These are phyloP conservation scores for Mrakia blollopis DNA, from an alignment of 768 basidiomycete genomes.

Conservation along the genomic window DNA sequence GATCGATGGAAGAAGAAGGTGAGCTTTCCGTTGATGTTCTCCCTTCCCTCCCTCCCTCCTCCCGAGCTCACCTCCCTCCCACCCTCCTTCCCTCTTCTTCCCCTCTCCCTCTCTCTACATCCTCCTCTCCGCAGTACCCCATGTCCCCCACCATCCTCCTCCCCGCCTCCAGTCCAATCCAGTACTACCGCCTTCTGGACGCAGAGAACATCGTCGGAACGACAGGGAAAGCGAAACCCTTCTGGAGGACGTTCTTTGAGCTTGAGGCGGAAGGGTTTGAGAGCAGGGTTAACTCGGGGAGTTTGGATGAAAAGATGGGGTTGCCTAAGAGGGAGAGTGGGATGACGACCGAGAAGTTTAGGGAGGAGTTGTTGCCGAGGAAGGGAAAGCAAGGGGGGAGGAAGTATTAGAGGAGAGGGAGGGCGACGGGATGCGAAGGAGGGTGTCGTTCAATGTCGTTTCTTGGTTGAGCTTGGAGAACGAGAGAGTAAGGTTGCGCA, in stretches of 20 bases:
- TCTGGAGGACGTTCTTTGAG: constrained; percentile 30
- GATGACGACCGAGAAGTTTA: background rate
- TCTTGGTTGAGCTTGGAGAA: too few relatives aligned
- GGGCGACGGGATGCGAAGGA: background rate
- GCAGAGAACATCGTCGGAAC: constrained; percentile 13
- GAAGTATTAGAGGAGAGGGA: background rate
- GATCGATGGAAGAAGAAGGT: constrained; percentile 11
- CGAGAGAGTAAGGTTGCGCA: too few relatives aligned
- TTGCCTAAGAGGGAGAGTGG: background rate
- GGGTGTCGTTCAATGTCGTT: too few relatives aligned
- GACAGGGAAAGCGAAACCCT: constrained; percentile 23
- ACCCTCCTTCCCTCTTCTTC: background rate
- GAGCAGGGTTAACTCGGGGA: constrained; percentile 21
- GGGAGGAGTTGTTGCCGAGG: background rate
- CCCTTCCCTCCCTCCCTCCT: background rate
- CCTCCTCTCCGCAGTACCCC: constrained; percentile 21
- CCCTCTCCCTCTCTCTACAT: background rate
- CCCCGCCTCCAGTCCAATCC: constrained; percentile 18
- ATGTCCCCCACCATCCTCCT: constrained; percentile 8
- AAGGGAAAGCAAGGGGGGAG: background rate
- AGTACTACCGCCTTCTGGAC: constrained; percentile 26
- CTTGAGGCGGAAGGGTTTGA: constrained; percentile 27
- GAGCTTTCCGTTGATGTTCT: background rate
- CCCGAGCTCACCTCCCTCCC: background rate
- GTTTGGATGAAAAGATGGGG: constrained; percentile 21